phyloP scores from a whole-genome alignment of 2,329 filamentous ascomycete genomes.

The Xylariaceae sp. region DNA sequence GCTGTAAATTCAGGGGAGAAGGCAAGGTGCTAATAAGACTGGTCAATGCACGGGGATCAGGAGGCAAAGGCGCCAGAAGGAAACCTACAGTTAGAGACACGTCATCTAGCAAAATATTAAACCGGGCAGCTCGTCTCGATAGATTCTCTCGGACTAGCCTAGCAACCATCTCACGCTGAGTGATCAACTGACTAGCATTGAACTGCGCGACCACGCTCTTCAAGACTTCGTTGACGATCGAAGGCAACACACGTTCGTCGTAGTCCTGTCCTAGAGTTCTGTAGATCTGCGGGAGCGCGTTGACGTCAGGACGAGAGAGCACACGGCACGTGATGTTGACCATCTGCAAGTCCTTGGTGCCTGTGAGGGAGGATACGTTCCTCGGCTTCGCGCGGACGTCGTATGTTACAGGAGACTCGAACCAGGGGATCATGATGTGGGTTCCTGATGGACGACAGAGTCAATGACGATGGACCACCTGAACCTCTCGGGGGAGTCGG shows the following conservation, averaged over 20 bases:
- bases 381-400: conserved; percentile 97
- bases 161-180: conserved; percentile 95
- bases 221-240: conserved; percentile 96
- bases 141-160: conserved; percentile 89
- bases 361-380: conserved; percentile 93
- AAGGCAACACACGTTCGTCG: conserved; percentile 92
- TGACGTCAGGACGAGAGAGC: conserved; percentile 81
- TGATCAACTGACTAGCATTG: conserved; percentile 97
- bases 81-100: conserved; percentile 83
- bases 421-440: conserved; percentile 90
- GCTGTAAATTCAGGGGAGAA: conserved; percentile 72
- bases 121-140: conserved; percentile 81
- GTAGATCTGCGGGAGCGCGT: conserved; percentile 93
- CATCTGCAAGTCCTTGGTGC: conserved; percentile 99
- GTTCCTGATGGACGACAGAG: conserved; percentile 57
- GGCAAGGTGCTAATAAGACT: conserved; percentile 54
- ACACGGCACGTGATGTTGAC: conserved; percentile 99
- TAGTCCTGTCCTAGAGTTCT: conserved; percentile 92
- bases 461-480: conserved; percentile 10
- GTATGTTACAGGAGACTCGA: conserved; percentile 94
- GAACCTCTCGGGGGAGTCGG: conserved; percentile 6
- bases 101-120: conserved; percentile 97
- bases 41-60: conserved; percentile 25
- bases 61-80: background rate
- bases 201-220: conserved; percentile 99